phyloP scores from a whole-genome alignment of 257 asterid species.

The Ophiorrhiza pumila region DNA sequence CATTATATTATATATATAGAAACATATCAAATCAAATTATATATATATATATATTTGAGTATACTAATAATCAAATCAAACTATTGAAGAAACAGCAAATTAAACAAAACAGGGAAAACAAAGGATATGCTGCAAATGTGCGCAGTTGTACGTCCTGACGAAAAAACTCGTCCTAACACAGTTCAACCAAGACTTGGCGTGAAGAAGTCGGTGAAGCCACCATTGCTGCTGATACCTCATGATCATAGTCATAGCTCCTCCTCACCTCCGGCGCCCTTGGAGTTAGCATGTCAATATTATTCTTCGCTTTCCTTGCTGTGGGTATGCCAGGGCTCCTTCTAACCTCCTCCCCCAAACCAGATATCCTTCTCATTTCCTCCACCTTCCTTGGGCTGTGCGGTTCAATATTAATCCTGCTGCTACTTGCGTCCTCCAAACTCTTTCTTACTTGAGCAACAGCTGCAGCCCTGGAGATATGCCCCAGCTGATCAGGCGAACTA shows the following conservation, averaged over 20 bases:
- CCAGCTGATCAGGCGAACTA: background rate
- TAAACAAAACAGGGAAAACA: too few relatives aligned
- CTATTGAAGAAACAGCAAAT: too few relatives aligned
- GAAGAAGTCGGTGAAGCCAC: background rate
- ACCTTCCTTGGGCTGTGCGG: background rate
- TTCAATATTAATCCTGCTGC: background rate
- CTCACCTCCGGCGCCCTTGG: background rate
- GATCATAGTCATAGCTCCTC: background rate
- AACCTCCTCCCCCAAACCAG: slow-evolving; percentile 15
- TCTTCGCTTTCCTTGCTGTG: background rate
- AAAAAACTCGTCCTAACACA: too few relatives aligned
- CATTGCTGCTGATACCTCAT: slow-evolving; percentile 1
- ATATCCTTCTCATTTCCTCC: slow-evolving; percentile 10
- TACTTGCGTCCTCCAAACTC: background rate
- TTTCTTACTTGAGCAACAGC: background rate
- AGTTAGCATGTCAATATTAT: background rate
- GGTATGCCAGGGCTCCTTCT: slow-evolving; percentile 17
- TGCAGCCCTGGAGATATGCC: background rate
- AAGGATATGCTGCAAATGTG: too few relatives aligned
- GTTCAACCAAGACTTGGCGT: slow-evolving; percentile 10
- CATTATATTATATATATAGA: too few relatives aligned
- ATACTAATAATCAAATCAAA: too few relatives aligned
- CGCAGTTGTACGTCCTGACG: too few relatives aligned
- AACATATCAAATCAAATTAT: too few relatives aligned
- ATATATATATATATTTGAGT: too few relatives aligned